phyloP scores from a whole-genome alignment of 2,329 filamentous ascomycete genomes.

The Purpureocillium lavendulum region DNA sequence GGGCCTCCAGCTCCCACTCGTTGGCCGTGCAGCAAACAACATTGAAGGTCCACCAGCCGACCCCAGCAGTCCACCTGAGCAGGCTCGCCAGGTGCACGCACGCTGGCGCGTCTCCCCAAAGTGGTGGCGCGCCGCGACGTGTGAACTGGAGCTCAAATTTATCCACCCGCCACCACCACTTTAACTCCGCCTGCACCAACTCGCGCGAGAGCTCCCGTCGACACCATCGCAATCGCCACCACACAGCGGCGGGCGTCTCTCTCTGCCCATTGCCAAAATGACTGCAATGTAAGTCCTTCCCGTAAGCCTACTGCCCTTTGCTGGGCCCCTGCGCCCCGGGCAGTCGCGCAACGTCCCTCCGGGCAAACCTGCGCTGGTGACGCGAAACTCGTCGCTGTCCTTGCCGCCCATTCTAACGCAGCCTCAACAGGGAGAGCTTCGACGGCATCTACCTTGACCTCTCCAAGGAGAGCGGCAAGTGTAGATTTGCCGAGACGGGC shows the following conservation, averaged over 20 bases:
- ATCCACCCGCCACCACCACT: constrained; percentile 1
- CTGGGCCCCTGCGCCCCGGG: too few relatives aligned
- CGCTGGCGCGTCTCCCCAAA: constrained; percentile 1
- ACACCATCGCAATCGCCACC: neutral
- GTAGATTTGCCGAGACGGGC: constrained; percentile 87
- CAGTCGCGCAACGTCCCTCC: too few relatives aligned
- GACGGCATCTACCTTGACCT: constrained; percentile 96
- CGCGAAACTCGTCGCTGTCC: too few relatives aligned
- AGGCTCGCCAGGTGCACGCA: too few relatives aligned
- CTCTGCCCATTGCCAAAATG: constrained; percentile 16
- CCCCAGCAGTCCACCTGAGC: too few relatives aligned
- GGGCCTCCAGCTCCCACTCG: too few relatives aligned
- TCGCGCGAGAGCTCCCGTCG: neutral
- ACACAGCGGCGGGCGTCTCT: neutral
- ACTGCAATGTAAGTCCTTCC: constrained; percentile 26
- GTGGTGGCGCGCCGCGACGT: constrained; percentile 8
- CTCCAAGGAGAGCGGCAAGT: constrained; percentile 86
- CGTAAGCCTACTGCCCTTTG: too few relatives aligned
- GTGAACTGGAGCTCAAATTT: constrained; percentile 7
- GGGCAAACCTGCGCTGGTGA: too few relatives aligned
- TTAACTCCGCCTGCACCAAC: constrained; percentile 1
- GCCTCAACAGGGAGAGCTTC: constrained; percentile 66
- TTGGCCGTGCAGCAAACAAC: too few relatives aligned
- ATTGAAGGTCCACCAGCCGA: too few relatives aligned
- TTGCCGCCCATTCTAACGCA: neutral